Evolutionary conservation across 352 stramenopile species (phyloP).

Genomic region (Phytophthora sojae): DNA sequence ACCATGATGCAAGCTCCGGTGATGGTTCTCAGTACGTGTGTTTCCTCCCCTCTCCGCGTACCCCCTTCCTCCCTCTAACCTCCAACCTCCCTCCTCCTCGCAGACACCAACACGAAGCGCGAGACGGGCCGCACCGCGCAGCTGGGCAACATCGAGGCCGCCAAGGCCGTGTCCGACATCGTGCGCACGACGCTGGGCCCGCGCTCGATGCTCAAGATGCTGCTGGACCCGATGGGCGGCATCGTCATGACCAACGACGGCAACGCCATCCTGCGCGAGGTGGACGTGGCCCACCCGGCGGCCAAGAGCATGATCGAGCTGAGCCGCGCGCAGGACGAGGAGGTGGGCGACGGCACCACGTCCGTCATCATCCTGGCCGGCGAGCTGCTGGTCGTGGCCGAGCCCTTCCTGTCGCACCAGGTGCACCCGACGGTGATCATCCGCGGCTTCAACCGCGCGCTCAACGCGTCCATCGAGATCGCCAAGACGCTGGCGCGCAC

Average conservation of each 20-base stretch:
- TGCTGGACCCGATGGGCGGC: slow-evolving; percentile 99
- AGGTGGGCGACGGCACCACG: slow-evolving; percentile 99
- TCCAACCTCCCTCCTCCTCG: background rate
- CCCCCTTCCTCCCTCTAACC: background rate
- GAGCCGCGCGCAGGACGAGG: slow-evolving; percentile 98
- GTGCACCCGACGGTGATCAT: slow-evolving; percentile 99
- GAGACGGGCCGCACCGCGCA: slow-evolving; percentile 98
- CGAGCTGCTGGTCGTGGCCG: slow-evolving; percentile 97
- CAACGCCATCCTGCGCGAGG: slow-evolving; percentile 98
- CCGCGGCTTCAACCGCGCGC: slow-evolving; percentile 92
- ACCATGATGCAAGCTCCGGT: slow-evolving; percentile 93
- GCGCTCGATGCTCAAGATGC: slow-evolving; percentile 99
- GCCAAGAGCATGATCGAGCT: slow-evolving; percentile 99
- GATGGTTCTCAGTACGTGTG: slow-evolving; percentile 95
- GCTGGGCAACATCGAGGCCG: slow-evolving; percentile 98
- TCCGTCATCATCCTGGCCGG: slow-evolving; percentile 99
- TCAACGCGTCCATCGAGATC: slow-evolving; percentile 91
- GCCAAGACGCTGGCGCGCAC: slow-evolving; percentile 93
- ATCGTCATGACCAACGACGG: slow-evolving; percentile 99
- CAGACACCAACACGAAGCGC: slow-evolving; percentile 98
- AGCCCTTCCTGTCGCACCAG: slow-evolving; percentile 97
- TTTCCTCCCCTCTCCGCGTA: background rate
- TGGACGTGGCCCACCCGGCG: slow-evolving; percentile 98
- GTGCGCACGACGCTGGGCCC: slow-evolving; percentile 99
- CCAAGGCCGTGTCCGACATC: slow-evolving; percentile 98